These are phyloP conservation scores for Moesziomyces parantarcticus DNA, from an alignment of 1,284 basidiomycete genomes.

Conservation along the genomic window DNA sequence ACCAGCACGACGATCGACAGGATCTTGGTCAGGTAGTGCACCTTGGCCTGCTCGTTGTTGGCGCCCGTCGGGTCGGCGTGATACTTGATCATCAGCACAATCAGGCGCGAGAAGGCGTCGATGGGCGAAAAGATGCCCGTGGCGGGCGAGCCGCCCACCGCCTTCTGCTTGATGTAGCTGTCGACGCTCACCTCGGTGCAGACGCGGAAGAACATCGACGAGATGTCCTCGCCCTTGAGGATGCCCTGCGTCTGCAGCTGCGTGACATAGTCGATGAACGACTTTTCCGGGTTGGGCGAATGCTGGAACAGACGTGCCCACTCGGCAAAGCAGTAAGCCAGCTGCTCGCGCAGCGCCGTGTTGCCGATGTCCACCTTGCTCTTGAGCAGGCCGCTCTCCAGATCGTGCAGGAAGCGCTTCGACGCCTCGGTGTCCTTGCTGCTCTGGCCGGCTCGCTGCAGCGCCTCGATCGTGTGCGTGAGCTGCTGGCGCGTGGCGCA, in stretches of 20 bases:
- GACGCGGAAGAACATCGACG: constrained; percentile 97
- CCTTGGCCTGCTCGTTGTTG: constrained; percentile 91
- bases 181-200: constrained; percentile 94
- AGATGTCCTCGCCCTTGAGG: constrained; percentile 93
- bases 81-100: constrained; percentile 99
- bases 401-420: constrained; percentile 74
- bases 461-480: constrained; percentile 81
- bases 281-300: constrained; percentile 88
- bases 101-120: constrained; percentile 93
- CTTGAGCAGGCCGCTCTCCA: constrained; percentile 69
- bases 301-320: constrained; percentile 96
- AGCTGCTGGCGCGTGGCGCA: constrained; percentile 82
- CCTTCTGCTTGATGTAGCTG: constrained; percentile 86
- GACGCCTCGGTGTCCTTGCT: constrained; percentile 84
- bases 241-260: constrained; percentile 96
- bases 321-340: constrained; percentile 75
- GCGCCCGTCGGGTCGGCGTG: constrained; percentile 88
- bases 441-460: constrained; percentile 74
- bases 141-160: constrained; percentile 79
- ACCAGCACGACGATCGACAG: constrained; percentile 96
- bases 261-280: constrained; percentile 96
- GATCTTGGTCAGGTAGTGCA: constrained; percentile 97
- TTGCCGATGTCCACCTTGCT: constrained; percentile 65
- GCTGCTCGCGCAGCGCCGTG: constrained; percentile 71
- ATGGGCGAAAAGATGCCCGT: constrained; percentile 84